phyloP scores from a whole-genome alignment of 2,329 filamentous ascomycete species.

The Penicillium sclerotigenum region DNA sequence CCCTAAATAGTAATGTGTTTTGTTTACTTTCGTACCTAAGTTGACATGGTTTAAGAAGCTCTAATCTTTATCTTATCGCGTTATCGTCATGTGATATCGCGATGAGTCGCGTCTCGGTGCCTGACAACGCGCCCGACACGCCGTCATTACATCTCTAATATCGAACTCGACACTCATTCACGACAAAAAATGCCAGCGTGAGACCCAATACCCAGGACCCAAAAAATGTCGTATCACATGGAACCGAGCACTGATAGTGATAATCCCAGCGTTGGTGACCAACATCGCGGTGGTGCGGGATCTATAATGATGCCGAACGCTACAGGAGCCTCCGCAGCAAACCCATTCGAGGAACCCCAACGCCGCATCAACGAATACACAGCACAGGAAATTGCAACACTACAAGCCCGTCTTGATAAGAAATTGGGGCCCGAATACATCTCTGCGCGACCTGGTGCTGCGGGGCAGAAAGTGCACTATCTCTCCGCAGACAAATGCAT shows the following conservation, averaged over 20 bases:
- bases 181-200: constrained; percentile 47
- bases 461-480: constrained; percentile 85
- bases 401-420: constrained; percentile 83
- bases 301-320: constrained; percentile 44
- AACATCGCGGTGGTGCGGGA: constrained; percentile 52
- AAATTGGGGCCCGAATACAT: constrained; percentile 96
- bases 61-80: not conserved
- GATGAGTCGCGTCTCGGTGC: constrained; percentile 26
- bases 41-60: not conserved
- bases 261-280: constrained; percentile 61
- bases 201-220: constrained; percentile 17
- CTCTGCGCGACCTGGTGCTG: constrained; percentile 77
- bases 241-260: constrained; percentile 23
- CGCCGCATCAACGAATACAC: constrained; percentile 75
- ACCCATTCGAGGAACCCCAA: constrained; percentile 75
- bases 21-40: not conserved
- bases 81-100: constrained; percentile 34
- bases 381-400: constrained; percentile 81
- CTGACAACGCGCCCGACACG: constrained; percentile 20
- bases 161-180: constrained; percentile 13
- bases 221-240: constrained; percentile 2
- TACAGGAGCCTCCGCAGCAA: constrained; percentile 46
- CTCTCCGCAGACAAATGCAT: constrained; percentile 96
- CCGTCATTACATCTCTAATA: constrained; percentile 4
- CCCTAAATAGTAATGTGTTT: not conserved